Evolutionary conservation across 2,329 filamentous ascomycete genomes (phyloP), one percentile per base, ranked within the genome.

Genomic region (Botryotinia calthae): DNA sequence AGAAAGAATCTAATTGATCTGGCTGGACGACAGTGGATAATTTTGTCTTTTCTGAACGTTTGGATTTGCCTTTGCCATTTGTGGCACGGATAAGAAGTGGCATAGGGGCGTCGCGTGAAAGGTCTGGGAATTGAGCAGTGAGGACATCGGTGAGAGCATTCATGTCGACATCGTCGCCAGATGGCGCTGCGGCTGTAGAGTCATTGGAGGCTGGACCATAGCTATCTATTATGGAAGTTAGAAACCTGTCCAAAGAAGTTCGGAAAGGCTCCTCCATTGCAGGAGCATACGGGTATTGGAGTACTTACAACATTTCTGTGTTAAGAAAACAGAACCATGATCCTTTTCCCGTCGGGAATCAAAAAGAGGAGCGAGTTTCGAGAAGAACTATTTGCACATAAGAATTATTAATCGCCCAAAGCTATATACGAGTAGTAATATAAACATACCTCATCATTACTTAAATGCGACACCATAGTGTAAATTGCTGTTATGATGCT

Each of bases 11-110:
- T 18, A 98, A 82, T 8, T 91, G 89, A 73, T 91, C 88, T 0
- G 92, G 89, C 72, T 91, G 87, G 0, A 98, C 94, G 0, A 97
- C 82, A 0, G 96, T 98, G 3, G 93, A 93, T 40, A 98, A 81
- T 82, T 95, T 97, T 77, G 93, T 83, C 76, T 91, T 90, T 20
- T 51, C 44, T 20, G 34, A 10, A 10, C 59, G 44, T 14, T 73
- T 34, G 1, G 16, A 10, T 22, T 66, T 73, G 40, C 64, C 66
- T 48, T 68, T 63, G 25, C 61, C 42, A 18, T 71, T 66, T 25
- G 68, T 71, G 42, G 72, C 72, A 10, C 94, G 91, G 76, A 99
- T 88, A 62, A 98, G 84, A 73, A 98, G 84, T 12, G 94, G 91
- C 22, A 92, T 84, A 9, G 90, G 89, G 42, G 84, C 83, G 18